Evolutionary conservation across 2,329 filamentous ascomycete species (phyloP), one percentile per base, ranked within the genome.

Genomic region (Pyricularia sp.): DNA sequence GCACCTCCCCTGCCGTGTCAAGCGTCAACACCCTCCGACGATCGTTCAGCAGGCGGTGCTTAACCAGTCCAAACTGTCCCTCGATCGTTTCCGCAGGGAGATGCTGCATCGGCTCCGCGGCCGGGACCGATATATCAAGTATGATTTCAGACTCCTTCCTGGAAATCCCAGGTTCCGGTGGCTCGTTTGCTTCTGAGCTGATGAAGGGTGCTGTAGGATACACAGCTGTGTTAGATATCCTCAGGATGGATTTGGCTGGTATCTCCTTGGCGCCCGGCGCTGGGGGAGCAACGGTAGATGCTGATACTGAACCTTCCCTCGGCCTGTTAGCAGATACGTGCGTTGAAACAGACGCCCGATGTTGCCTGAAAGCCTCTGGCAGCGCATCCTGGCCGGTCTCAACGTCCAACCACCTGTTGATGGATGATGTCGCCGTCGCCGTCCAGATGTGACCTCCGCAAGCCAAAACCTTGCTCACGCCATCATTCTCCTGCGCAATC

Each of bases 31-130:
- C 94, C 70, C 93, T 87, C 75, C 92, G 90, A 72, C 94, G 87
- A 77, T 99, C 94, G 78, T 97, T 98, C 70, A 99, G 83, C 73
- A 98, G 85, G 74, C 91, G 90, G 78, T 97, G 92, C 79, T 98
- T 99, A 71, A 98, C 93, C 68, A 99, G 81, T 11, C 95, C 95
- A 79, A 97, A 94, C 75, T 97, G 94, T 1, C 95, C 95, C 79
- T 97, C 93, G 65, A 99, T 95, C 0, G 91, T 93, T 77, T 94
- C 92, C 72, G 90, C 87, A 1, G 91, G 90, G 68, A 89, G 77
- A 68, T 88, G 82, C 73, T 91, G 86, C 67, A 93, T 85, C 0
- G 92, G 91, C 68, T 90, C 81, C 14, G 84, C 82, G 2, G 82
- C 73, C 20, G 79, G 81, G 74, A 80, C 75, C 63, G 84, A 82